Evolutionary conservation across 257 asterid genomes (phyloP), one percentile per base, ranked within the genome.

Genomic region (Agastache rugosa): DNA sequence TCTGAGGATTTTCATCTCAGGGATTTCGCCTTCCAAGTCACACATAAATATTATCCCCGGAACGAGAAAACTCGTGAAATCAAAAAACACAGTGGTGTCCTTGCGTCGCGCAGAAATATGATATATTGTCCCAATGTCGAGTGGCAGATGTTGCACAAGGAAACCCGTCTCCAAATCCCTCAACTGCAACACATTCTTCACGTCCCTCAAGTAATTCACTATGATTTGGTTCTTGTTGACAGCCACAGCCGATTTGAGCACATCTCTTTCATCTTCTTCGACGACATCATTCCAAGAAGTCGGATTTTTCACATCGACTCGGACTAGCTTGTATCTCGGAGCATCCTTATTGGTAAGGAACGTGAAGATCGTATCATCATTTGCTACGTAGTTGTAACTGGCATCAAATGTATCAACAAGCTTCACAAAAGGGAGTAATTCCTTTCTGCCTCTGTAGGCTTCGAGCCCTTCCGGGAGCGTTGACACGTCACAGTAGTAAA

Each of bases 331-430:
- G 84, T 87, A 85, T 72, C 87, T 89, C n/a, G 99, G 97, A 68
- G 99, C 96, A 66, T 88, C 88, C 82, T 92, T 95, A 72, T 92
- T 92, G 25, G 97, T 87, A 27, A 75, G 85, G 64, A 95, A 92
- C 48, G 98, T 95, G 85, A 90, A 92, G 20, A 87, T 27, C 2
- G 98, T 80, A 37, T 82, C 94, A 62, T 92, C 93, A 83, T 92
- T 89, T 2, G 99, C 96, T 58, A 92, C 85, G 31, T 75, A 77
- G 10, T 65, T 19, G 53, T 92, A 95, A 55, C 79, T 78, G 64
- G 98, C 98, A 39, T 89, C 99, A 56, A 95, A 89, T 1, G 76
- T 81, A 50, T 90, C 95, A 3, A 95, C 72, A 59, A 95, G 96
- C 85, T 88, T 95, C 77, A 82, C 88, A 65, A 92, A 92, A 64